Percentiles rank a stretch among this genome's conserved stretches.
Evolutionary conservation across 306 rosid species (phyloP).

Genomic region (Trichosanthes cucumerina): DNA sequence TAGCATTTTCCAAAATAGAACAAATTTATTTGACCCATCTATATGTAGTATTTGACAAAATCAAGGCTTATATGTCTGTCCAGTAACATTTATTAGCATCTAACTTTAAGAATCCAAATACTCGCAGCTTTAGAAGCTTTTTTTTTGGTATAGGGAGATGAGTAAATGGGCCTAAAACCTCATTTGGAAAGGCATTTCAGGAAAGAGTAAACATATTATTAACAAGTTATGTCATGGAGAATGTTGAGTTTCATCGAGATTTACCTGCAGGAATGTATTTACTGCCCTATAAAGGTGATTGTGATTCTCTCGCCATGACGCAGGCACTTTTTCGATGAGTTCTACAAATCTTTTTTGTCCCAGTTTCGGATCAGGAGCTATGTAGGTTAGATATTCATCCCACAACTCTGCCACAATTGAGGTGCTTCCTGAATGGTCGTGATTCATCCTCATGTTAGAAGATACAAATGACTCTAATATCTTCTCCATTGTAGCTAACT

Average conservation of each 20-base stretch:
- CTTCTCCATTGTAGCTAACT: slow-evolving; percentile 61
- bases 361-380: slow-evolving; percentile 42
- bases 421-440: slow-evolving; percentile 27
- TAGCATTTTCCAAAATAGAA: not conserved
- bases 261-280: slow-evolving; percentile 56
- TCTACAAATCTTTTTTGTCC: slow-evolving; percentile 54
- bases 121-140: not conserved
- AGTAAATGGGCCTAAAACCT: not conserved
- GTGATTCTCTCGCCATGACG: slow-evolving; percentile 48
- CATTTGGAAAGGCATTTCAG: not conserved
- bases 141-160: not conserved
- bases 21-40: not conserved
- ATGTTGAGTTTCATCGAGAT: not conserved
- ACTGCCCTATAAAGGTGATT: slow-evolving; percentile 60
- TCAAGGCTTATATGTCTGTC: not conserved
- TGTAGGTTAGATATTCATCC: slow-evolving; percentile 57
- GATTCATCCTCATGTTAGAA: slow-evolving; percentile 29
- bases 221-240: not conserved
- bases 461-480: slow-evolving; percentile 39
- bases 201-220: not conserved
- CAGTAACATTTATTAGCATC: not conserved
- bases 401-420: slow-evolving; percentile 52
- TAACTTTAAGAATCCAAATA: not conserved
- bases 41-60: not conserved
- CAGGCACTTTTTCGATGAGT: slow-evolving; percentile 60